Evolutionary conservation across 2,329 filamentous ascomycete genomes (phyloP).

Genomic region (Penicillium glabrum): DNA sequence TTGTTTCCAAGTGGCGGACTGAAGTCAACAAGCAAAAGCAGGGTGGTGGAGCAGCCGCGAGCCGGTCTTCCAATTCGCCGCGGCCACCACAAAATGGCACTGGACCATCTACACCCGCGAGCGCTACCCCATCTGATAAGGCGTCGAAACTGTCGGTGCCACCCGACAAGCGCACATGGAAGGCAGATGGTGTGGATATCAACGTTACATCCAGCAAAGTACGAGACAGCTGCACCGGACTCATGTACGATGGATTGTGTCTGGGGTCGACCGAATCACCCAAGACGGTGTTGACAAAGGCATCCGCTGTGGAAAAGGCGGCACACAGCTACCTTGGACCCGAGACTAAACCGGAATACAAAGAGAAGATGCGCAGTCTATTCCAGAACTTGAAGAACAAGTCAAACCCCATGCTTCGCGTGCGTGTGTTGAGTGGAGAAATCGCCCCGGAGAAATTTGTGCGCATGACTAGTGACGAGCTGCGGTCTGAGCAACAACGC

Average conservation of each 20-base stretch:
- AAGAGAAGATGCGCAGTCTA: conserved; percentile 83
- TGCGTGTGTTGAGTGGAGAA: conserved; percentile 71
- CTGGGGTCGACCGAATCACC: conserved; percentile 61
- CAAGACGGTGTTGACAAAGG: conserved; percentile 64
- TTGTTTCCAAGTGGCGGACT: conserved; percentile 68
- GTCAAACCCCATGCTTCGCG: conserved; percentile 75
- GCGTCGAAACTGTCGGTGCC: conserved; percentile 56
- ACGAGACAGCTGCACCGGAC: conserved; percentile 82
- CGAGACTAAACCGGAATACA: conserved; percentile 72
- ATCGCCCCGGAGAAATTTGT: conserved; percentile 75
- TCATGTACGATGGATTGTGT: conserved; percentile 91
- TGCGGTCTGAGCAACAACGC: conserved; percentile 82
- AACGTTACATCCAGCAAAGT: conserved; percentile 71
- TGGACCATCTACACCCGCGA: conserved; percentile 49
- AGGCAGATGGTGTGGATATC: conserved; percentile 75
- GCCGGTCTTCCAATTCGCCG: conserved; percentile 41
- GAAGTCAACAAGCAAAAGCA: conserved; percentile 52
- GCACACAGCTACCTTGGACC: conserved; percentile 69
- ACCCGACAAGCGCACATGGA: conserved; percentile 77
- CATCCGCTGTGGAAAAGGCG: conserved; percentile 73
- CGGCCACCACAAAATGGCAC: conserved; percentile 53
- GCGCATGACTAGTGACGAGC: conserved; percentile 82
- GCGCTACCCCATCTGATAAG: conserved; percentile 47
- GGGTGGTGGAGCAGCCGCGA: conserved; percentile 38
- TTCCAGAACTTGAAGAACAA: conserved; percentile 95